phyloP scores from a whole-genome alignment of 2,329 filamentous ascomycete species.

The Botrytis pseudocinerea region DNA sequence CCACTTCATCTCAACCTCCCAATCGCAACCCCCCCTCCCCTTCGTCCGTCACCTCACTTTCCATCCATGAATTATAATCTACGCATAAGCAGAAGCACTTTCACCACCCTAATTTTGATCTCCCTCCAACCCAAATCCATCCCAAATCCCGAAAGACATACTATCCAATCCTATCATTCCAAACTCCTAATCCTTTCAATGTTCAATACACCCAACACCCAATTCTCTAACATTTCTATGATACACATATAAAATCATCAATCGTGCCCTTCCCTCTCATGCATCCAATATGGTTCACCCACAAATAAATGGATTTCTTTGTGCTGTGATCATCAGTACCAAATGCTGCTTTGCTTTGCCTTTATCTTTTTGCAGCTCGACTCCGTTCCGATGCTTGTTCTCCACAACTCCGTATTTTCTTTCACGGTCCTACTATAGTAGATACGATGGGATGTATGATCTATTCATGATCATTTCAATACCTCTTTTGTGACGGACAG shows the following conservation, averaged over 20 bases:
- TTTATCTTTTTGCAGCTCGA: background rate
- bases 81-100: background rate
- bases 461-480: background rate
- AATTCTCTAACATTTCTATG: background rate
- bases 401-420: background rate
- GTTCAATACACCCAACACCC: background rate
- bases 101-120: background rate
- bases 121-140: background rate
- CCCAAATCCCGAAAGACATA: background rate
- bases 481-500: background rate
- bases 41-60: too few species aligned
- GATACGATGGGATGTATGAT: background rate
- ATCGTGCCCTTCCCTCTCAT: background rate
- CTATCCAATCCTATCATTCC: conserved; percentile 11
- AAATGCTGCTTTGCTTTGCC: background rate
- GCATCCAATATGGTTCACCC: background rate
- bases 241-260: conserved; percentile 18
- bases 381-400: background rate
- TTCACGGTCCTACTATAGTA: background rate
- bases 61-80: background rate
- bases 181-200: background rate
- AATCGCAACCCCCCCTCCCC: background rate
- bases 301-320: background rate
- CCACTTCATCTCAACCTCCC: background rate
- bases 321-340: background rate